Percentiles rank a stretch among this genome's conserved stretches.
These are phyloP conservation scores for Corchorus olitorius DNA, from an alignment of 345 rosid genomes.

Conservation along the genomic window DNA sequence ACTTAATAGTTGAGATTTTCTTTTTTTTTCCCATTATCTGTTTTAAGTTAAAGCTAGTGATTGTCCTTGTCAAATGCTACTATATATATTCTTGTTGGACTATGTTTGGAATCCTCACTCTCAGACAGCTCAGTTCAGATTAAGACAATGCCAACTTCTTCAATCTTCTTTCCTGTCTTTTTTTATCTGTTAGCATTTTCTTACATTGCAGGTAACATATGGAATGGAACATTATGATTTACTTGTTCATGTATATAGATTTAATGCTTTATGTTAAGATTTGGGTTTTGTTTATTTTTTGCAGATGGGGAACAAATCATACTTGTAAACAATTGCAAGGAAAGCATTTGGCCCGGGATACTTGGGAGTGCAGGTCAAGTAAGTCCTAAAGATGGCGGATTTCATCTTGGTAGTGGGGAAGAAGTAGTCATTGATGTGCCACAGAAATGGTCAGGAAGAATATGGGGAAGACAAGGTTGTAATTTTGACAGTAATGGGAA, in stretches of 20 bases:
- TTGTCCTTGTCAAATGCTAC: background rate
- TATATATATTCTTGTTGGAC: background rate
- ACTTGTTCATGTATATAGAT: background rate
- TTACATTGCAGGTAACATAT: constrained; percentile 18
- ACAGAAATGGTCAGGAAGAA: constrained; percentile 78
- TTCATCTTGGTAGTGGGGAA: constrained; percentile 63
- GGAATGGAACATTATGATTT: background rate
- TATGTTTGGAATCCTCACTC: constrained; percentile 6
- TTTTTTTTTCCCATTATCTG: background rate
- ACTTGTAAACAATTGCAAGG: constrained; percentile 78
- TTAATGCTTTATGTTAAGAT: background rate
- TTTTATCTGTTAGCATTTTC: constrained; percentile 29
- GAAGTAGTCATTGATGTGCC: constrained; percentile 71
- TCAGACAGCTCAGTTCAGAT: background rate
- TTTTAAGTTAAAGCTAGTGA: constrained; percentile 21
- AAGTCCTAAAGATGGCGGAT: constrained; percentile 65
- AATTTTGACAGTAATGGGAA: constrained; percentile 55
- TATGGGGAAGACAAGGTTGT: constrained; percentile 91
- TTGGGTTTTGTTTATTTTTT: background rate
- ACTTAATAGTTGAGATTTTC: constrained; percentile 11
- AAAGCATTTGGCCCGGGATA: constrained; percentile 82
- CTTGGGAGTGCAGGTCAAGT: constrained; percentile 70
- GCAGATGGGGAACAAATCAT: constrained; percentile 76
- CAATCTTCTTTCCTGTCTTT: constrained; percentile 31
- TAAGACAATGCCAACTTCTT: constrained; percentile 37